A percentile compares a stretch with the other conserved stretches of the same genome.
Conservation (phyloP, 2,329 filamentous ascomycete species). For the Cordyceps cateniannulata region DNA sequence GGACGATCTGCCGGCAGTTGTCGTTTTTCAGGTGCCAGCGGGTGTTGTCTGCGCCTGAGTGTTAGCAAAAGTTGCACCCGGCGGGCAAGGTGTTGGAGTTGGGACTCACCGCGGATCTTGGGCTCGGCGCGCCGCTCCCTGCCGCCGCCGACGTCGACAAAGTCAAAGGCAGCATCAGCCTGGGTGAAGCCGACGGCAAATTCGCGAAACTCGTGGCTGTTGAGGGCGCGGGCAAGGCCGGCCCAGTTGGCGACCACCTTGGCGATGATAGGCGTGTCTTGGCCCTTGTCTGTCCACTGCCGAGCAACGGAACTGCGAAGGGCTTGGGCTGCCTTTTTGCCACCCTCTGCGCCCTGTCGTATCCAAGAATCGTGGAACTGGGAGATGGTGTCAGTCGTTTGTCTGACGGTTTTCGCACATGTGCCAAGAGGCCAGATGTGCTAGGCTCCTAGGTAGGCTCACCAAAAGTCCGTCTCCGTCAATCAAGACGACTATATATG, state of each 20-base stretch:
- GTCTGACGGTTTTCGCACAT: neutral
- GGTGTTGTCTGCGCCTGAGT: slow-evolving; percentile 35
- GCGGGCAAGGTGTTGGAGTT: neutral
- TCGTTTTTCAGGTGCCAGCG: slow-evolving; percentile 53
- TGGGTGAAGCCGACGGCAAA: slow-evolving; percentile 57
- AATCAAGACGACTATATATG: slow-evolving; percentile 54
- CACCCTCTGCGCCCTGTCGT: slow-evolving; percentile 48
- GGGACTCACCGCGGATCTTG: slow-evolving; percentile 50
- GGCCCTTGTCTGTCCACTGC: slow-evolving; percentile 36
- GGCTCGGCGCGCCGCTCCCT: slow-evolving; percentile 52
- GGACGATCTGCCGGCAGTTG: slow-evolving; percentile 55
- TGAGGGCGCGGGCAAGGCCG: slow-evolving; percentile 44
- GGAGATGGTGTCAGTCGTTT: neutral
- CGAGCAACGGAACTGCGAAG: slow-evolving; percentile 42
- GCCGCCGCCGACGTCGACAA: slow-evolving; percentile 54
- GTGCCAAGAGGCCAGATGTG: neutral
- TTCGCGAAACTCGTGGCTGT: slow-evolving; percentile 43
- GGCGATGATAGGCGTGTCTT: slow-evolving; percentile 47
- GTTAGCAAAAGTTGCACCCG: neutral
- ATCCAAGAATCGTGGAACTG: slow-evolving; percentile 54
- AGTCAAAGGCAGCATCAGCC: slow-evolving; percentile 53
- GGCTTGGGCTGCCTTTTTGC: slow-evolving; percentile 44
- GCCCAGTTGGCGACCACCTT: slow-evolving; percentile 50
- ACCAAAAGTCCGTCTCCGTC: slow-evolving; percentile 59
- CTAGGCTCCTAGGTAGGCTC: slow-evolving; percentile 10